Base-by-base conservation (phyloP, 345 rosid species). In the Gossypium thurberi region DNA sequence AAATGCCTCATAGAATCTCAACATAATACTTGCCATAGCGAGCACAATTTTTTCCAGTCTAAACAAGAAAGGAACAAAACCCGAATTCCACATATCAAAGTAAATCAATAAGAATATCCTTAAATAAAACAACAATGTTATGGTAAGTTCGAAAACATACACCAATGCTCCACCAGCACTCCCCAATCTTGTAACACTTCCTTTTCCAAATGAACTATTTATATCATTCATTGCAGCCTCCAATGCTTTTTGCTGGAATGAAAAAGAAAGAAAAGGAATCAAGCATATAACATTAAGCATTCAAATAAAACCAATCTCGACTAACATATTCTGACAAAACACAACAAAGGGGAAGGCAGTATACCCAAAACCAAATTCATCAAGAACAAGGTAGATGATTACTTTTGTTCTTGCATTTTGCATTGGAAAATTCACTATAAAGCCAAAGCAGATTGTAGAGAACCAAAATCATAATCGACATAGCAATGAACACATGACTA, bases 141-240 rank as follows among this genome's bases (percentile, higher is more conserved):
- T 23, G 67, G 58, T 11, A 73, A 47, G 65, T 69, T 69, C 74
- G 75, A 82, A 64, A 10, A 75, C 98, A 68, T 81, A 94, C 97
- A 94, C 97, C 44, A 92, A 70, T 40, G 97, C 98, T 65, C 95
- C 97, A 66, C 98, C 97, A 23, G 97, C 93, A 80, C 95, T 90
- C 12, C 98, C 98, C 85, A 94, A 80, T 85, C 97, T 85, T 9
- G 97, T 94, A 62, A 94, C 97, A 71, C 97, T 92, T 77, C 98
- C 95, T 85, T 90, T 90, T 61, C 98, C 97, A 80, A 92, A 94
- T n/a, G 93, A 88, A 70, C 65, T 84, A 69, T 94, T 94, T 52
- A 94, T 90, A 73, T 92, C 98, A 77, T 87, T 85, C 97, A 94
- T 90, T 23, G 97, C 98, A 46, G 96, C 93, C 26, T 94, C 98